Evolutionary conservation across 139 green algal genomes (phyloP), one percentile per base, ranked within the genome.

Genomic region (Pseudopediastrum boryanum): DNA sequence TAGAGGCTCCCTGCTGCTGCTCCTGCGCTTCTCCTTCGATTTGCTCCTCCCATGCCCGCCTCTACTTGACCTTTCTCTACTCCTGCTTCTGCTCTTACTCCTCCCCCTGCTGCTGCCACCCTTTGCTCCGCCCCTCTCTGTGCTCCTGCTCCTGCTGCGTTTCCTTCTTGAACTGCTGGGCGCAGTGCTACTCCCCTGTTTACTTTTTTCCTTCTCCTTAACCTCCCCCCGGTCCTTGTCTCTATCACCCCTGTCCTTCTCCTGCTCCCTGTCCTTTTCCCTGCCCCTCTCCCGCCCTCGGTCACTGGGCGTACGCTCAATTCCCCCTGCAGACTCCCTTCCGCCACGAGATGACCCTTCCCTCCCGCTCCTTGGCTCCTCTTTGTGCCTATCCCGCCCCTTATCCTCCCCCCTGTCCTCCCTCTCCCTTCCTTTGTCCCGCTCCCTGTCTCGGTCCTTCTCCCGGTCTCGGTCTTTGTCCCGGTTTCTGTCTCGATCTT

Each of bases 21-120:
- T n/a, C n/a, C n/a, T n/a, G n/a, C n/a, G n/a, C n/a, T n/a, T n/a
- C n/a, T n/a, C n/a, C n/a, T n/a, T n/a, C n/a, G n/a, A n/a, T n/a
- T n/a, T n/a, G n/a, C n/a, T n/a, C n/a, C n/a, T n/a, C 31, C 44
- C 36, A 19, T 70, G 62, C 62, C 58, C 50, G 27, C 31, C 58
- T 70, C 71, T 78, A 70, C 71, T 78, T 78, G 27, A 27, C 61
- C 61, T 69, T 51, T 1, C n/a, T n/a, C n/a, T n/a, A n/a, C n/a
- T 52, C 64, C n/a, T n/a, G n/a, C n/a, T n/a, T n/a, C n/a, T 71
- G 41, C 66, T 74, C 41, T 44, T 58, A n/a, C 64, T 74, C 19
- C 51, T 48, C 27, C 62, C 59, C 38, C 70, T 21, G 36, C 78
- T 79, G 4, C 50, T 27, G 13, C 50, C 38, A 23, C 48, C 48